These are phyloP conservation scores for Pulveroboletus ravenelii DNA, from an alignment of 768 basidiomycete genomes.

Conservation along the genomic window DNA sequence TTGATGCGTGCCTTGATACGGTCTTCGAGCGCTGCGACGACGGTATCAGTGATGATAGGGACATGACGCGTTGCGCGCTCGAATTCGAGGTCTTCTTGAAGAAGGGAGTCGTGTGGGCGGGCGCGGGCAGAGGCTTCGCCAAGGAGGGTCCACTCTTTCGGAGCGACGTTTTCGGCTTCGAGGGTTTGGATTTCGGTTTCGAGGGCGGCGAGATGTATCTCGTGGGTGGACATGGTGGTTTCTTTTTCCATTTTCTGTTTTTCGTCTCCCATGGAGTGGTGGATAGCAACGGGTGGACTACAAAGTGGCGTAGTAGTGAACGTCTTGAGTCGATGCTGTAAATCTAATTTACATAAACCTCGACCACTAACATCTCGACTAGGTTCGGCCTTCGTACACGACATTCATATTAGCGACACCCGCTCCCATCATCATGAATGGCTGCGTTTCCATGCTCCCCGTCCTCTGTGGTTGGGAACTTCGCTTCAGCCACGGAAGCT, in stretches of 20 bases:
- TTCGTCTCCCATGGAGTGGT: too few relatives aligned
- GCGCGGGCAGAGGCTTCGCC: slow-evolving; percentile 82
- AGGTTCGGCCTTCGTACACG: too few relatives aligned
- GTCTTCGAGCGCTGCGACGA: slow-evolving; percentile 77
- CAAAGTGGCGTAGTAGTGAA: too few relatives aligned
- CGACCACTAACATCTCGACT: too few relatives aligned
- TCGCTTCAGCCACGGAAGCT: neutral
- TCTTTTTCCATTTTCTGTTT: too few relatives aligned
- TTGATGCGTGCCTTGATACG: slow-evolving; percentile 86
- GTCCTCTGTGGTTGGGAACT: too few relatives aligned
- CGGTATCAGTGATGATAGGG: slow-evolving; percentile 87
- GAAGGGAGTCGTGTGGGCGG: slow-evolving; percentile 85
- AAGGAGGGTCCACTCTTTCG: slow-evolving; percentile 89
- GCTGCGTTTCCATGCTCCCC: too few relatives aligned
- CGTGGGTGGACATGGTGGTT: slow-evolving; percentile 38
- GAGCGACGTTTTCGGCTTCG: slow-evolving; percentile 81
- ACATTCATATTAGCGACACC: too few relatives aligned
- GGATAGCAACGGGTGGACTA: too few relatives aligned
- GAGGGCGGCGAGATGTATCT: slow-evolving; percentile 71
- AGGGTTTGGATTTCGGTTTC: slow-evolving; percentile 74
- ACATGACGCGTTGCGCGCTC: slow-evolving; percentile 84
- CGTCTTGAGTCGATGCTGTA: too few relatives aligned
- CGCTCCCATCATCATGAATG: neutral
- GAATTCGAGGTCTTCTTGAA: slow-evolving; percentile 94
- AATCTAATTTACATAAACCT: too few relatives aligned